Percentiles rank a stretch among this genome's conserved stretches.
Evolutionary conservation across 1,284 basidiomycete species (phyloP).

Genomic region (Puccinia sorghi): DNA sequence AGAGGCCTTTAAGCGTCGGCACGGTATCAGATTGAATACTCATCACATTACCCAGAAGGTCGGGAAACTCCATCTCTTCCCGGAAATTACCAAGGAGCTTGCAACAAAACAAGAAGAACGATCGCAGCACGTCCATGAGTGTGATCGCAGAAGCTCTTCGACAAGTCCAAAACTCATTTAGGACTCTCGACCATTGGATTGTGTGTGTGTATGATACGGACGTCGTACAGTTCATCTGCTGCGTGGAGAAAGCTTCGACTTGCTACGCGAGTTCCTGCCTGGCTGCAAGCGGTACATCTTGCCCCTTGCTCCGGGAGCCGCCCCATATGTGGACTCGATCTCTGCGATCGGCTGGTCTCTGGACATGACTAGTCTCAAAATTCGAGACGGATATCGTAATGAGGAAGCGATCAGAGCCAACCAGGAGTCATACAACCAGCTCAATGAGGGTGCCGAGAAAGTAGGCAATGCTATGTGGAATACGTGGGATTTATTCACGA

Average conservation of each 20-base stretch:
- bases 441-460: conserved; percentile 9
- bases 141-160: conserved; percentile 1
- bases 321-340: neutral
- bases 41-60: neutral
- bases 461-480: neutral
- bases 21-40: neutral
- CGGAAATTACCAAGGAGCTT: conserved; percentile 11
- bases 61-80: neutral
- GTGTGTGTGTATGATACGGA: neutral
- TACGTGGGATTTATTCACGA: neutral
- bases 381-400: neutral
- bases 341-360: conserved; percentile 1
- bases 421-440: neutral
- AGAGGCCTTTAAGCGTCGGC: neutral
- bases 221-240: neutral
- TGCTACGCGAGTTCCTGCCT: neutral
- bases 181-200: neutral
- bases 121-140: neutral
- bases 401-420: conserved; percentile 1
- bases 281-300: neutral
- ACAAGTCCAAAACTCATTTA: neutral
- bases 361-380: neutral
- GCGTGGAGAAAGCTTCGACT: conserved; percentile 3
- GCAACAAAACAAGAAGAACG: neutral
- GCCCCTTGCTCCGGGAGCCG: neutral